Evolutionary conservation across 1,284 basidiomycete species (phyloP).

Genomic region (Bondarzewia mesenterica): DNA sequence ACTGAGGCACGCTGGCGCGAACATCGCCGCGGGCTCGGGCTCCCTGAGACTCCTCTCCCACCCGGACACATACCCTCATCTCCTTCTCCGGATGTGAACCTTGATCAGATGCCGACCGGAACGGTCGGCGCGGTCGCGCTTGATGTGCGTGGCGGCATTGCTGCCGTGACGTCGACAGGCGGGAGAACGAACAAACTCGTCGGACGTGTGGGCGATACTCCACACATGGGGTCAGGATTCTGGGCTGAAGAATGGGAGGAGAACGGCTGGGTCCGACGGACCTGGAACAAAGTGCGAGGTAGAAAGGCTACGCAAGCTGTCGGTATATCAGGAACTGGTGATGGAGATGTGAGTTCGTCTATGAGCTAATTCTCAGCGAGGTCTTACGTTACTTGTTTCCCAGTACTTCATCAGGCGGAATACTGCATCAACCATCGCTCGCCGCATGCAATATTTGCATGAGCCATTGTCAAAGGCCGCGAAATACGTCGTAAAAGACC

Average conservation of each 20-base stretch:
- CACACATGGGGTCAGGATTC: constrained; percentile 69
- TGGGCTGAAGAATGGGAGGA: constrained; percentile 74
- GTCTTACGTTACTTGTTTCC: neutral
- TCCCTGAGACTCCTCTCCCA: constrained; percentile 57
- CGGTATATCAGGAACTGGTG: constrained; percentile 77
- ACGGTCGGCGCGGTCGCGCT: constrained; percentile 81
- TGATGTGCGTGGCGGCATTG: constrained; percentile 66
- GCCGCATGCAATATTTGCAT: constrained; percentile 53
- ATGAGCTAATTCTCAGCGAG: neutral
- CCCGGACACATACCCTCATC: constrained; percentile 12
- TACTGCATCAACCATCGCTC: constrained; percentile 58
- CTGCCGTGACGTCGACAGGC: constrained; percentile 70
- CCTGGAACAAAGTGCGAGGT: constrained; percentile 27
- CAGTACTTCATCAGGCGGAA: constrained; percentile 75
- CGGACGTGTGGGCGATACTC: constrained; percentile 77
- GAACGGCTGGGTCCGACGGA: constrained; percentile 21
- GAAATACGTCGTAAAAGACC: constrained; percentile 43
- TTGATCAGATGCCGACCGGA: constrained; percentile 63
- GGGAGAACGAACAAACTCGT: constrained; percentile 78
- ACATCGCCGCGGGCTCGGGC: constrained; percentile 60
- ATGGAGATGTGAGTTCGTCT: constrained; percentile 56
- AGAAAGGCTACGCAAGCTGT: constrained; percentile 41
- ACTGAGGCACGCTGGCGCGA: constrained; percentile 68
- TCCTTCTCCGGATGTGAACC: constrained; percentile 19
- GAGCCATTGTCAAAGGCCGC: constrained; percentile 52